phyloP scores from a whole-genome alignment of 1,284 basidiomycete species.

The Trametes polyzona region DNA sequence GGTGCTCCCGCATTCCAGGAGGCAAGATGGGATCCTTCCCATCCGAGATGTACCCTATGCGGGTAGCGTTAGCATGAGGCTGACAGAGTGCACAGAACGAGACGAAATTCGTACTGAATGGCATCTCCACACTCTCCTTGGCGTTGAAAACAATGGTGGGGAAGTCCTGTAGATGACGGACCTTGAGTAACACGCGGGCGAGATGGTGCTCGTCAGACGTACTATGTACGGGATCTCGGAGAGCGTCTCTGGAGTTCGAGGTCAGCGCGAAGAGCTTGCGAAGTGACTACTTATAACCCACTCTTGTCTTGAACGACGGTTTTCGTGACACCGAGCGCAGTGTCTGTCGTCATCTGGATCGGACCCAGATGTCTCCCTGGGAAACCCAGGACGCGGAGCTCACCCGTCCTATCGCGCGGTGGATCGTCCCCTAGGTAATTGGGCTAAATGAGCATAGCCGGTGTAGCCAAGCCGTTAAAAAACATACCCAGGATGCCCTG shows the following conservation, averaged over 20 bases:
- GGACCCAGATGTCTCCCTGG: conserved; percentile 82
- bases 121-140: conserved; percentile 92
- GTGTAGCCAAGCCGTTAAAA: no score
- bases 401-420: conserved; percentile 85
- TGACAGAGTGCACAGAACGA: background rate
- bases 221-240: conserved; percentile 77
- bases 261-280: background rate
- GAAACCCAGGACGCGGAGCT: conserved; percentile 87
- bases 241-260: conserved; percentile 53
- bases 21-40: conserved; percentile 74
- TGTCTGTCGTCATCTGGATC: conserved; percentile 98
- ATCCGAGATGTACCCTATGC: conserved; percentile 63
- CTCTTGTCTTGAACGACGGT: conserved; percentile 81
- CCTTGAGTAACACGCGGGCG: background rate
- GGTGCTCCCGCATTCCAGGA: conserved; percentile 84
- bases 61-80: background rate
- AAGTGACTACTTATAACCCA: conserved; percentile 29
- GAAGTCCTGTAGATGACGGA: conserved; percentile 58
- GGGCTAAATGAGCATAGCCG: background rate
- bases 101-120: conserved; percentile 69
- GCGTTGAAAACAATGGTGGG: conserved; percentile 87
- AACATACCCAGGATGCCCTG: conserved; percentile 67
- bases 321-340: conserved; percentile 93
- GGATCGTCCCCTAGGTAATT: conserved; percentile 79
- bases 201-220: conserved; percentile 9